phyloP scores from a whole-genome alignment of 371 early-diverging fungal genomes.

The Conidiobolus incongruus region DNA sequence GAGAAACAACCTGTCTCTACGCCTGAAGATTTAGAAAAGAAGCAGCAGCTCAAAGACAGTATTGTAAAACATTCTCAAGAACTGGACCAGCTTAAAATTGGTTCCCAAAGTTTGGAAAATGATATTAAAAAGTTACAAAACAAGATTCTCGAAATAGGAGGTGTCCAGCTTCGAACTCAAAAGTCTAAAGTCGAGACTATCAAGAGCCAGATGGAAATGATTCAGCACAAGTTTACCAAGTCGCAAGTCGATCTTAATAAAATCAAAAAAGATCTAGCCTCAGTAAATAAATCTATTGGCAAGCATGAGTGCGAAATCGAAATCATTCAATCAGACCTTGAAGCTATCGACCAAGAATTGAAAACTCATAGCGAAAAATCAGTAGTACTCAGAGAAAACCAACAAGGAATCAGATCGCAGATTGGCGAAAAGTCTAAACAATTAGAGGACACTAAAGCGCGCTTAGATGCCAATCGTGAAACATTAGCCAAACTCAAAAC shows the following conservation, averaged over 20 bases:
- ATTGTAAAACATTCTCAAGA: slow-evolving; percentile 16
- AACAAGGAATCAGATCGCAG: no score
- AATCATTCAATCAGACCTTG: slow-evolving; percentile 29
- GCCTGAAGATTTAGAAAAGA: slow-evolving; percentile 9
- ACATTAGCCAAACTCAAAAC: slow-evolving; percentile 40
- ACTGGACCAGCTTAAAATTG: slow-evolving; percentile 13
- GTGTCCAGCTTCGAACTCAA: slow-evolving; percentile 63
- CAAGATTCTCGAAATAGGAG: slow-evolving; percentile 76
- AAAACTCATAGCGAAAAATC: slow-evolving; percentile 22
- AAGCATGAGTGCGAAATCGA: slow-evolving; percentile 40
- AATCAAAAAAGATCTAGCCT: slow-evolving; percentile 47
- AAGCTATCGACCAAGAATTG: slow-evolving; percentile 27
- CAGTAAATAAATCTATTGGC: slow-evolving; percentile 28
- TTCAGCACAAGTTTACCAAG: slow-evolving; percentile 35
- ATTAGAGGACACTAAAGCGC: slow-evolving; percentile 33
- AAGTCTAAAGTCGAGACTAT: slow-evolving; percentile 65
- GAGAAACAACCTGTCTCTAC: not conserved
- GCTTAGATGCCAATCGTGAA: slow-evolving; percentile 34
- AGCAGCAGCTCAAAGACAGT: slow-evolving; percentile 15
- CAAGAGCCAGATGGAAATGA: slow-evolving; percentile 40
- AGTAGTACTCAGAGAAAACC: no score
- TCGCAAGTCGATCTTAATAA: slow-evolving; percentile 40
- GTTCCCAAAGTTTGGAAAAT: slow-evolving; percentile 25
- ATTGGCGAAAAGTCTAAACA: no score
- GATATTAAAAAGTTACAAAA: slow-evolving; percentile 55